Percentiles rank a stretch among this genome's conserved stretches.
Conservation (phyloP, 1,284 basidiomycete species). For the Hortiboletus rubellus region DNA sequence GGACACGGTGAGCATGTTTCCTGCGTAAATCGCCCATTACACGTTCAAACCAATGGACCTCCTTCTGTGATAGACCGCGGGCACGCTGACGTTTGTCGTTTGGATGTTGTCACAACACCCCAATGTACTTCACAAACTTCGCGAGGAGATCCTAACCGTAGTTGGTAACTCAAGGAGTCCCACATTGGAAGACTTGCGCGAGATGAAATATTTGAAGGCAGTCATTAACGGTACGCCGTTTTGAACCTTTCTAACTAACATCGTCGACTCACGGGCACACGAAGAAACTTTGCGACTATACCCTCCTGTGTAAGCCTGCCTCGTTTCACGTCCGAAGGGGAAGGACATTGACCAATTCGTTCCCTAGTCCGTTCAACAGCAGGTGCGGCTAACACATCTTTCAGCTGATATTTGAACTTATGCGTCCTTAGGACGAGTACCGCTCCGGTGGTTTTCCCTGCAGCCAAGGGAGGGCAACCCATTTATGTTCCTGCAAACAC, state of each 20-base stretch:
- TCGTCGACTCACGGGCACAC: neutral
- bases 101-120: conserved; percentile 59
- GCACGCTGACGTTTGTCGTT: conserved; percentile 51
- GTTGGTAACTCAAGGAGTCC: conserved; percentile 48
- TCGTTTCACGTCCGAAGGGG: neutral
- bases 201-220: conserved; percentile 59
- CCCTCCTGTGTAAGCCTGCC: conserved; percentile 53
- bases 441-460: conserved; percentile 45
- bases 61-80: conserved; percentile 44
- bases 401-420: neutral
- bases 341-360: conserved; percentile 6
- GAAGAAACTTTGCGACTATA: conserved; percentile 61
- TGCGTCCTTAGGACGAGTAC: conserved; percentile 39
- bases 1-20: conserved; percentile 41
- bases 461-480: conserved; percentile 32
- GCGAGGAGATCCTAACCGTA: conserved; percentile 51
- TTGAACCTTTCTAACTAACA: neutral
- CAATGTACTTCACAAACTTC: conserved; percentile 46
- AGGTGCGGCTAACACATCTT: conserved; percentile 19
- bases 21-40: neutral
- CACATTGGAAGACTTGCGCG: conserved; percentile 52
- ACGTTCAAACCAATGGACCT: neutral
- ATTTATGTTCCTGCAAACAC: conserved; percentile 41
- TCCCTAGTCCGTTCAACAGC: conserved; percentile 36
- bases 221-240: conserved; percentile 54